Evolutionary conservation across 2,329 filamentous ascomycete genomes (phyloP).

Genomic region (Nemania sp.): DNA sequence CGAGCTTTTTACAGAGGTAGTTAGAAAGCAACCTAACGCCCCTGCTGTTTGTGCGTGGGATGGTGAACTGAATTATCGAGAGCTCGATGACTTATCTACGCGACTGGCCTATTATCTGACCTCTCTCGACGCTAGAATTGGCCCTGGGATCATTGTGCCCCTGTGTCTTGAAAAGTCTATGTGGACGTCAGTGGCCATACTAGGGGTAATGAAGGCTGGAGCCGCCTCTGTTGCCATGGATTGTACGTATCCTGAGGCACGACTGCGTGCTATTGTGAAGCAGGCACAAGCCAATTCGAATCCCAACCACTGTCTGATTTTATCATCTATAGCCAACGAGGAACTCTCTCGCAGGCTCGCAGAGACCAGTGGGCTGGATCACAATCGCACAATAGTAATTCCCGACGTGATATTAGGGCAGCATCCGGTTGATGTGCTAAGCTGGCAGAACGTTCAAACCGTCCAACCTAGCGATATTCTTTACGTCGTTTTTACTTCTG

Average conservation of each 20-base stretch:
- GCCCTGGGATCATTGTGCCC: neutral
- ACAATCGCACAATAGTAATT: no score
- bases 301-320: no score
- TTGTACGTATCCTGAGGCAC: neutral
- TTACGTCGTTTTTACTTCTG: neutral
- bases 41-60: conserved; percentile 10
- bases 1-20: neutral
- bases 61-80: conserved; percentile 7
- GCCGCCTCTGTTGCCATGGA: neutral
- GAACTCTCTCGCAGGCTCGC: neutral
- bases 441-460: no score
- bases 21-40: neutral
- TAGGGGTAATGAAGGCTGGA: neutral
- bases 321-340: neutral
- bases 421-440: neutral
- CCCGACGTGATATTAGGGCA: no score
- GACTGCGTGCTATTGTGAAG: neutral
- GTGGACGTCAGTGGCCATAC: neutral
- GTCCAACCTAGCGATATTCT: neutral
- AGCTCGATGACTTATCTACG: conserved; percentile 11
- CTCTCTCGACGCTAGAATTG: neutral
- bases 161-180: neutral
- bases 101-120: neutral
- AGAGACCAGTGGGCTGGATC: no score
- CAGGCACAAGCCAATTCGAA: neutral